phyloP scores from a whole-genome alignment of 2,329 filamentous ascomycete genomes.

The Pseudocercospora macadamiae region DNA sequence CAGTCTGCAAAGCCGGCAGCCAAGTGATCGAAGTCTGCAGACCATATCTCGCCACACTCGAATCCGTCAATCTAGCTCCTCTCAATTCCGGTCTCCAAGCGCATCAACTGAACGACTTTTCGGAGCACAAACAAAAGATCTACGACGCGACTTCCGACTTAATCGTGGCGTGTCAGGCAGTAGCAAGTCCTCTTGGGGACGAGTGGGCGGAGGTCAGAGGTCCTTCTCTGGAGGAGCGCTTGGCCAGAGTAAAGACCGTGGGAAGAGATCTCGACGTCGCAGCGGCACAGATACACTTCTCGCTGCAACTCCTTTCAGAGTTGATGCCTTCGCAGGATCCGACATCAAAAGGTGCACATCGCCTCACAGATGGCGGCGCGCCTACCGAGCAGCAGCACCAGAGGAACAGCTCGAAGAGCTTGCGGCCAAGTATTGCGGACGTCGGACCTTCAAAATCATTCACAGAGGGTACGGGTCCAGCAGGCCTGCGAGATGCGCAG shows the following conservation, averaged over 20 bases:
- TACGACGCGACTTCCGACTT: slow-evolving; percentile 94
- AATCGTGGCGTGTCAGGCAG: slow-evolving; percentile 81
- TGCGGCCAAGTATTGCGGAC: slow-evolving; percentile 58
- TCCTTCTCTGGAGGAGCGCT: slow-evolving; percentile 82
- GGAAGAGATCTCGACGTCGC: slow-evolving; percentile 82
- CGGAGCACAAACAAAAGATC: slow-evolving; percentile 85
- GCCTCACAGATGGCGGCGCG: slow-evolving; percentile 40
- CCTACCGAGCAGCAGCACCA: slow-evolving; percentile 33
- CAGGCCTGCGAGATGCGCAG: slow-evolving; percentile 25
- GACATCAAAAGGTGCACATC: slow-evolving; percentile 30
- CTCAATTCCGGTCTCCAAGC: slow-evolving; percentile 79
- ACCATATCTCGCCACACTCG: slow-evolving; percentile 85
- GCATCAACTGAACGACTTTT: slow-evolving; percentile 84
- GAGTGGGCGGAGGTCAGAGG: slow-evolving; percentile 95
- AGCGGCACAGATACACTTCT: slow-evolving; percentile 84
- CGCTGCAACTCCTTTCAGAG: slow-evolving; percentile 83
- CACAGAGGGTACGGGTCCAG: slow-evolving; percentile 55
- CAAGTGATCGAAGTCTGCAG: slow-evolving; percentile 87
- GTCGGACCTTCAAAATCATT: slow-evolving; percentile 66
- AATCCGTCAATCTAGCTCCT: slow-evolving; percentile 85
- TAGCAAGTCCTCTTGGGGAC: slow-evolving; percentile 88
- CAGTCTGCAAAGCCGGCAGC: slow-evolving; percentile 75
- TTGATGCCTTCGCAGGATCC: slow-evolving; percentile 61
- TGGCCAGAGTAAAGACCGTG: slow-evolving; percentile 77
- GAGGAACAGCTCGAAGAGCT: slow-evolving; percentile 39